phyloP scores from a whole-genome alignment of 2,329 filamentous ascomycete species.

The Paecilomyces formosus region DNA sequence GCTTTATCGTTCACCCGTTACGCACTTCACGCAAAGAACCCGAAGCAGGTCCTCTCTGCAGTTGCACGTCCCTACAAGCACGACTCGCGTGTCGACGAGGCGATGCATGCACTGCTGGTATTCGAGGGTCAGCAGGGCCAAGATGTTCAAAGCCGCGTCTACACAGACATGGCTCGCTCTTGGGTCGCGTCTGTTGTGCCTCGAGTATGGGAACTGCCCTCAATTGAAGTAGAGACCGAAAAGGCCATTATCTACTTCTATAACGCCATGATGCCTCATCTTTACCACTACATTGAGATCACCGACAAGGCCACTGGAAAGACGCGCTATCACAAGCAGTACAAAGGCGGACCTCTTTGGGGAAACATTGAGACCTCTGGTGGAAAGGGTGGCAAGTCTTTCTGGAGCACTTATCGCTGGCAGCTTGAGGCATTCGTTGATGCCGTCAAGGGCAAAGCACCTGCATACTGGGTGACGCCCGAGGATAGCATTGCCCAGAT shows the following conservation, averaged over 20 bases:
- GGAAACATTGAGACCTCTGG: slow-evolving; percentile 18
- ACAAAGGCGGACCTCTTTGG: slow-evolving; percentile 22
- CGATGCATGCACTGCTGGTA: slow-evolving; percentile 21
- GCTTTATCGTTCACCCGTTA: slow-evolving; percentile 26
- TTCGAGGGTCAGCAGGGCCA: slow-evolving; percentile 15
- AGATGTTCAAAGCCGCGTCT: slow-evolving; percentile 19
- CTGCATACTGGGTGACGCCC: slow-evolving; percentile 29
- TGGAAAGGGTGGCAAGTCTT: slow-evolving; percentile 28
- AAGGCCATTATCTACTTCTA: slow-evolving; percentile 23
- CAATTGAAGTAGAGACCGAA: slow-evolving; percentile 24
- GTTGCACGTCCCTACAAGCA: slow-evolving; percentile 14
- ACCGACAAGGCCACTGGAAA: slow-evolving; percentile 20
- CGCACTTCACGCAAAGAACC: slow-evolving; percentile 18
- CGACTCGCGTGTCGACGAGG: slow-evolving; percentile 22
- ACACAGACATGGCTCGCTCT: slow-evolving; percentile 22
- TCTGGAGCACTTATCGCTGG: slow-evolving; percentile 41
- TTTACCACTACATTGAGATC: slow-evolving; percentile 26
- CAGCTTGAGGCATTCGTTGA: slow-evolving; percentile 46
- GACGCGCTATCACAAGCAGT: slow-evolving; percentile 17
- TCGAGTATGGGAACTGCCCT: slow-evolving; percentile 24
- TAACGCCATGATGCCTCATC: slow-evolving; percentile 26
- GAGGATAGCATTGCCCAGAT: slow-evolving; percentile 41
- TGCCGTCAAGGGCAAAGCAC: slow-evolving; percentile 26
- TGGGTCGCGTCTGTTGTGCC: slow-evolving; percentile 16
- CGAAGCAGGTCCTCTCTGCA: slow-evolving; percentile 23